Base-by-base conservation (phyloP, 164 flowering plant species). In the Cinnamomum chago region DNA sequence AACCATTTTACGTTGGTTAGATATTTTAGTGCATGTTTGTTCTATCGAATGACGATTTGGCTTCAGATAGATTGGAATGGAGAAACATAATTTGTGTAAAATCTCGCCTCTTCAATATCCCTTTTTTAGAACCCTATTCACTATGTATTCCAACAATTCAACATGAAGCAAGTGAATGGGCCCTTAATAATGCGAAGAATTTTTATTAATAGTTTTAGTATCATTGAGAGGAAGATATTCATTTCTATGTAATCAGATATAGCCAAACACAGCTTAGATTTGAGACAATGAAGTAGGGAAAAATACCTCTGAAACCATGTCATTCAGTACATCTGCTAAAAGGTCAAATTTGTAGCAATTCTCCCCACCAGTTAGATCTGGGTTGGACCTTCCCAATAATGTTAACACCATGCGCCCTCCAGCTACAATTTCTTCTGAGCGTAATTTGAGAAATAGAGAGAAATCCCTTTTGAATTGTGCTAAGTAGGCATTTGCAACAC, bases 381-480 rank as follows among this genome's bases (percentile, higher is more conserved):
- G 27, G 2, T 68, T 28, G 11, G 52, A 67, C 67, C 86, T 70
- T 23, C 81, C 84, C 15, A 62, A 5, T 18, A 82, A 69, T 0
- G 78, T 35, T 47, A 82, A 64, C 47, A 84, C 83, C 84, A 84
- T 80, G 1, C 82, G 77, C 3, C 86, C 86, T 30, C 80, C 79
- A 2, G 74, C 17, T 22, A 76, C 77, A 30, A 80, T 17, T 72
- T 82, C 86, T 22, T 70, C 71, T 0, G 86, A 72, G 2, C 86
- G 72, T 6, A 52, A 75, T 50, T 65, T 70, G 18, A 84, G 77
- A 70, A 82, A 84, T n/a, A 67, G 28, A 4, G 79, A 73, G 71
- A 79, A 82, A 65, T 84, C 84, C 24, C 73, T 78, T 28, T 66
- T 71, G 55, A 82, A 84, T 52, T 82, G 84, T 51, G 60, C 10